Evolutionary conservation across 2,329 filamentous ascomycete genomes (phyloP).

Genomic region (Xylaria sp.): DNA sequence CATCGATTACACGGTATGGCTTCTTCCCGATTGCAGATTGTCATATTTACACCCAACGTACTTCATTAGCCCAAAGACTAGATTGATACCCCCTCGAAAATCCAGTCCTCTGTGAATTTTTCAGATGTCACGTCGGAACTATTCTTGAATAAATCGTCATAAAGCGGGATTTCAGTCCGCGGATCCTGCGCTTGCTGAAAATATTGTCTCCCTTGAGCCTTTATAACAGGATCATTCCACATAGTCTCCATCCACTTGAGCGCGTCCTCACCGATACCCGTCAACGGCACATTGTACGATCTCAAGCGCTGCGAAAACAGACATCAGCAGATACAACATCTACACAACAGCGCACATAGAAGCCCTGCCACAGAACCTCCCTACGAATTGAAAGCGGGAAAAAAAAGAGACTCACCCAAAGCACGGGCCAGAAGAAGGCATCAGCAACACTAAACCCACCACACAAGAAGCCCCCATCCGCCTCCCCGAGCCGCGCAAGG

Average conservation of each 20-base stretch:
- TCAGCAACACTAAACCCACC: conserved; percentile 40
- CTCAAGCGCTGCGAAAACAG: conserved; percentile 29
- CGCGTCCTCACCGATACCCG: conserved; percentile 32
- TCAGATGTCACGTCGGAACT: conserved; percentile 30
- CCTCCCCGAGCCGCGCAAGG: conserved; percentile 22
- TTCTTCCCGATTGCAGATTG: not conserved
- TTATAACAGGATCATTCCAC: conserved; percentile 39
- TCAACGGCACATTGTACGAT: conserved; percentile 38
- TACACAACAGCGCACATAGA: no score
- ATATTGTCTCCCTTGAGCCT: conserved; percentile 33
- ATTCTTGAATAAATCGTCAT: conserved; percentile 36
- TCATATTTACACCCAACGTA: not conserved
- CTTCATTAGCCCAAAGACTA: not conserved
- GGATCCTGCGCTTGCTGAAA: conserved; percentile 36
- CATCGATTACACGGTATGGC: not conserved
- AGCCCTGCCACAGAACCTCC: no score
- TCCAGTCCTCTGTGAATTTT: no score
- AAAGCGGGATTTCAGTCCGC: conserved; percentile 29
- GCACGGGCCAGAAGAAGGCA: conserved; percentile 42
- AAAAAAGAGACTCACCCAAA: conserved; percentile 29
- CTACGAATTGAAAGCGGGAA: not conserved
- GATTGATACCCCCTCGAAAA: conserved; percentile 5
- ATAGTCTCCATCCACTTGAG: conserved; percentile 39
- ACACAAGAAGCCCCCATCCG: conserved; percentile 39
- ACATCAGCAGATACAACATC: not conserved